Conservation (phyloP, 805 yeast species). For the Candida easanensis region DNA sequence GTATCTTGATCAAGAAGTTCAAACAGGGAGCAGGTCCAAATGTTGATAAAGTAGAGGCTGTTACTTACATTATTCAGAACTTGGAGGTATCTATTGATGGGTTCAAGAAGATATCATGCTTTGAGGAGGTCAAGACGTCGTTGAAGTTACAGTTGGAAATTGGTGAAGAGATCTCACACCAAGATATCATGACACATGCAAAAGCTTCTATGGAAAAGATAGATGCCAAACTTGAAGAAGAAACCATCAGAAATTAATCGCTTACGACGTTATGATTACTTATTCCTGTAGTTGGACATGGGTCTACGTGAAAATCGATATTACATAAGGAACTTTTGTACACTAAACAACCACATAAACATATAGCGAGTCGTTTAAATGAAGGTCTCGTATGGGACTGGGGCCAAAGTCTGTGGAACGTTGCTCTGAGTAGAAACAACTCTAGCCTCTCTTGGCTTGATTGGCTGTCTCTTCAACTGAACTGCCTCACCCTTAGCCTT, state of each 20-base stretch:
- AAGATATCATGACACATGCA: constrained; percentile 31
- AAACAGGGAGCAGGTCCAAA: neutral
- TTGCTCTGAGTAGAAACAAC: constrained; percentile 77
- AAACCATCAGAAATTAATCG: constrained; percentile 3
- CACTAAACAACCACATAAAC: constrained; percentile 25
- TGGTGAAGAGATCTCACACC: constrained; percentile 32
- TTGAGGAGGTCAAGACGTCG: constrained; percentile 37
- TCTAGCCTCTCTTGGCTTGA: constrained; percentile 92
- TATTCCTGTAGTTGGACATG: no score
- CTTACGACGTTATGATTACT: neutral
- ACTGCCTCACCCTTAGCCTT: constrained; percentile 90
- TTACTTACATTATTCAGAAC: constrained; percentile 33
- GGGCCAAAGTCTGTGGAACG: constrained; percentile 96
- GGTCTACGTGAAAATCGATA: neutral
- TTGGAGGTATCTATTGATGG: constrained; percentile 44
- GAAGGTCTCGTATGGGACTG: constrained; percentile 99
- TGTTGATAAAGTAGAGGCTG: neutral
- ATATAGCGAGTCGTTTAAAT: constrained; percentile 54
- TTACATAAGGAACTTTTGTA: constrained; percentile 20
- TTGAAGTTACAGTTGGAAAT: constrained; percentile 39
- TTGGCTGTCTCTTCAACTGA: constrained; percentile 97
- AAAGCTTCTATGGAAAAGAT: constrained; percentile 6
- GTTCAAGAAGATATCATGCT: constrained; percentile 37
- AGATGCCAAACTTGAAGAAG: constrained; percentile 10
- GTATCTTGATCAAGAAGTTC: constrained; percentile 21